These are phyloP conservation scores for Talaromyces amestolkiae DNA, from an alignment of 2,329 filamentous ascomycete genomes.

Conservation along the genomic window DNA sequence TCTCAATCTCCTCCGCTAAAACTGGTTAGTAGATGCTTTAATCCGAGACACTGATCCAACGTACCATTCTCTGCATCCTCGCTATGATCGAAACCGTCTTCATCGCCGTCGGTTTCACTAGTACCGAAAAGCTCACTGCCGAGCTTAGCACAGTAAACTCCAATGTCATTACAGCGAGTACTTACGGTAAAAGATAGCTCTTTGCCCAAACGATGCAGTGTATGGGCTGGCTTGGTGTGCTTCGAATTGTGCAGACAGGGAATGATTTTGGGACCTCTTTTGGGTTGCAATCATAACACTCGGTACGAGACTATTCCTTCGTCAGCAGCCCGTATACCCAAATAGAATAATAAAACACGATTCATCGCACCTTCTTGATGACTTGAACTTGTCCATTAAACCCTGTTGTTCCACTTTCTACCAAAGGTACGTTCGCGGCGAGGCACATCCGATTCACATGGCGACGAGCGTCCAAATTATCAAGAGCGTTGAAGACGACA, in stretches of 20 bases:
- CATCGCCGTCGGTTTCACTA: constrained; percentile 78
- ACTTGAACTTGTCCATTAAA: constrained; percentile 98
- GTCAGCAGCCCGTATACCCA: constrained; percentile 47
- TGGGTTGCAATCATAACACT: constrained; percentile 91
- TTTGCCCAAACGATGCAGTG: constrained; percentile 99
- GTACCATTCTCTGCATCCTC: constrained; percentile 75
- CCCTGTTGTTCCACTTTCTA: constrained; percentile 95
- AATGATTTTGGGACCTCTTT: constrained; percentile 92
- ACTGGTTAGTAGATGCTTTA: constrained; percentile 23
- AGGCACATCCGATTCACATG: constrained; percentile 98
- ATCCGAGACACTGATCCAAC: constrained; percentile 15
- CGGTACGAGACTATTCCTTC: constrained; percentile 55
- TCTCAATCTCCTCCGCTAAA: constrained; percentile 74
- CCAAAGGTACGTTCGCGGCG: constrained; percentile 81
- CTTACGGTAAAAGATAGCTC: constrained; percentile 80
- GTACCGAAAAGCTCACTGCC: constrained; percentile 78
- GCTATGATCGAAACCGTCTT: constrained; percentile 66
- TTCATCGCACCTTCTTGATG: constrained; percentile 67
- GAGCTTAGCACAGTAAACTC: constrained; percentile 27
- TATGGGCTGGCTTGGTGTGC: constrained; percentile 91
- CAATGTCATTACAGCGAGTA: neutral
- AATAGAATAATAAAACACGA: neutral
- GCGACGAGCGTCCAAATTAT: constrained; percentile 88
- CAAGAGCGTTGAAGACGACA: constrained; percentile 92
- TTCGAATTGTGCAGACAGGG: constrained; percentile 94